Evolutionary conservation across 2,329 filamentous ascomycete species (phyloP).

Genomic region (Stachybotrys echinatus): DNA sequence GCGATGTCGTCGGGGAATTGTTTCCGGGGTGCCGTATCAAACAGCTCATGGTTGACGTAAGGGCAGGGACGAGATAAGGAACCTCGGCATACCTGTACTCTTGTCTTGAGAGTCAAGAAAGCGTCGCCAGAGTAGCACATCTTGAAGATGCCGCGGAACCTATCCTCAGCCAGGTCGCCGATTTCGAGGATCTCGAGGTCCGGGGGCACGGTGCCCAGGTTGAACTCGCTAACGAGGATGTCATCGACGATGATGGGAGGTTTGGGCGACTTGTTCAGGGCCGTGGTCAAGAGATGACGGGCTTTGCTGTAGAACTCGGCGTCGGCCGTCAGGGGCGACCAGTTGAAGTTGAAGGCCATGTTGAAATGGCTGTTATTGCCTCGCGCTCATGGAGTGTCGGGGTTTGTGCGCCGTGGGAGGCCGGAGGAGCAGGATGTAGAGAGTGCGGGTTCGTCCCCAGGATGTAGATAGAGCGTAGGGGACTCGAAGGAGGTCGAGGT

Average conservation of each 20-base stretch:
- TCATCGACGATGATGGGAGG: slow-evolving; percentile 99
- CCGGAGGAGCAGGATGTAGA: slow-evolving; percentile 9
- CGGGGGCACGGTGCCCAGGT: slow-evolving; percentile 88
- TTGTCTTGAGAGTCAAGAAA: slow-evolving; percentile 88
- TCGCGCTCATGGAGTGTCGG: slow-evolving; percentile 25
- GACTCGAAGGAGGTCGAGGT: not conserved
- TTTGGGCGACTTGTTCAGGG: slow-evolving; percentile 95
- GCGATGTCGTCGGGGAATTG: too few relatives aligned
- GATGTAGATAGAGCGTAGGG: not conserved
- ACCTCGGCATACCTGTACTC: slow-evolving; percentile 69
- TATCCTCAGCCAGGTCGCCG: slow-evolving; percentile 92
- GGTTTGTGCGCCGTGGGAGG: slow-evolving; percentile 14
- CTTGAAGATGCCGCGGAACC: slow-evolving; percentile 97
- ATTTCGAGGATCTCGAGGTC: slow-evolving; percentile 97
- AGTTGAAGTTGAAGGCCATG: slow-evolving; percentile 99
- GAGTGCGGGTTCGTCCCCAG: not conserved
- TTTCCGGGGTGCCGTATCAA: too few relatives aligned
- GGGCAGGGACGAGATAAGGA: too few relatives aligned
- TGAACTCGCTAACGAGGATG: slow-evolving; percentile 96
- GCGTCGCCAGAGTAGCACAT: slow-evolving; percentile 98
- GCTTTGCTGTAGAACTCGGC: slow-evolving; percentile 85
- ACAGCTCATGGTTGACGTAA: too few relatives aligned
- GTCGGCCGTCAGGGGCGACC: slow-evolving; percentile 96
- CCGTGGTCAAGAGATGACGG: slow-evolving; percentile 88
- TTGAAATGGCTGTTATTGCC: slow-evolving; percentile 40